Evolutionary conservation across 2,329 filamentous ascomycete genomes (phyloP).

Genomic region (Nothomitra cinnamomea): DNA sequence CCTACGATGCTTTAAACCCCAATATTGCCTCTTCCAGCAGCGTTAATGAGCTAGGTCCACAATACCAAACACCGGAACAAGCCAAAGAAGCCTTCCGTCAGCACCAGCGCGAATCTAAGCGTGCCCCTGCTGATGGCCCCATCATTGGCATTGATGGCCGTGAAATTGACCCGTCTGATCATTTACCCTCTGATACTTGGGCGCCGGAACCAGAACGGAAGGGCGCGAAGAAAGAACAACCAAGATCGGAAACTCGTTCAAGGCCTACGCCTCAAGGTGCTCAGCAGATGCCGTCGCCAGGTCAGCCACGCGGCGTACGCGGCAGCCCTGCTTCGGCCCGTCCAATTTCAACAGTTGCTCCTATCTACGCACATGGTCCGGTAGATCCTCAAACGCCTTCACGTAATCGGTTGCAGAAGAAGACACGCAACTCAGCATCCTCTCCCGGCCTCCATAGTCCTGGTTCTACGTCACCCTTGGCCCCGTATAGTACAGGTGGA

Average conservation of each 20-base stretch:
- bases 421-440: constrained; percentile 29
- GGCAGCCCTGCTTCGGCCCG: constrained; percentile 31
- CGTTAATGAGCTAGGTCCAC: constrained; percentile 16
- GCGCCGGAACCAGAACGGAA: constrained; percentile 58
- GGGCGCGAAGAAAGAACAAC: constrained; percentile 25
- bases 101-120: constrained; percentile 17
- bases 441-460: constrained; percentile 29
- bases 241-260: constrained; percentile 19
- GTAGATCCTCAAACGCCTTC: constrained; percentile 21
- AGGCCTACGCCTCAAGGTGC: constrained; percentile 35
- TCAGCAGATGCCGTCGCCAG: constrained; percentile 31
- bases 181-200: constrained; percentile 61
- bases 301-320: constrained; percentile 35
- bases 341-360: constrained; percentile 24
- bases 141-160: constrained; percentile 61
- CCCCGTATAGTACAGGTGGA: constrained; percentile 16
- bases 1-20: constrained; percentile 58
- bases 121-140: constrained; percentile 36
- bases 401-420: constrained; percentile 50
- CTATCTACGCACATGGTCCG: constrained; percentile 17
- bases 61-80: constrained; percentile 21
- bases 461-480: constrained; percentile 34
- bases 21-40: constrained; percentile 19
- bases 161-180: constrained; percentile 66
- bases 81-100: constrained; percentile 20